Percentiles rank a stretch among this genome's conserved stretches.
These are phyloP conservation scores for Solanum commersonii DNA, from an alignment of 257 asterid species.

Conservation along the genomic window DNA sequence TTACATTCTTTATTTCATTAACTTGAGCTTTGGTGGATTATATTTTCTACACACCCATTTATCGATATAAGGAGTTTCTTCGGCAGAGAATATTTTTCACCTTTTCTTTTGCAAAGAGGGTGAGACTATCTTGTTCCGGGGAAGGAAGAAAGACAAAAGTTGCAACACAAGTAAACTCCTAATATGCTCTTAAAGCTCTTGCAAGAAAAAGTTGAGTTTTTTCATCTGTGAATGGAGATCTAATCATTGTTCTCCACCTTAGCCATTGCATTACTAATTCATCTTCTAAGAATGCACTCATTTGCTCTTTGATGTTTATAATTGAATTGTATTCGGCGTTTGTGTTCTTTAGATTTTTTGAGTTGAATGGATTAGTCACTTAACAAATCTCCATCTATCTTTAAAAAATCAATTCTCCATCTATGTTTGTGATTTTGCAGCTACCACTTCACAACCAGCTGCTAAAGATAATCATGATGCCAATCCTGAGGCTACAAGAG, in stretches of 20 bases:
- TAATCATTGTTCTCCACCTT: neutral
- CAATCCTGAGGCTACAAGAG: slow-evolving; percentile 41
- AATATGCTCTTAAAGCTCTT: neutral
- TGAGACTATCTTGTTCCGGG: neutral
- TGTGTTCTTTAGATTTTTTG: neutral
- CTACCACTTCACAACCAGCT: slow-evolving; percentile 27
- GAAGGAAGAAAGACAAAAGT: neutral
- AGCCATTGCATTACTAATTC: neutral
- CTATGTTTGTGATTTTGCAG: neutral
- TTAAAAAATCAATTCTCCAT: neutral
- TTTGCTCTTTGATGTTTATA: neutral
- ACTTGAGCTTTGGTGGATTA: neutral
- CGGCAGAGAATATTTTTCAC: neutral
- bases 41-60: neutral
- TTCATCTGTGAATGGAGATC: neutral
- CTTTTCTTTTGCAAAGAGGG: neutral
- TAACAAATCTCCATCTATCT: neutral
- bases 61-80: neutral
- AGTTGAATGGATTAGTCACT: neutral
- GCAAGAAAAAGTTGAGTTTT: neutral
- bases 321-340: neutral
- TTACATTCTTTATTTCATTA: neutral
- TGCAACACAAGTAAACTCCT: neutral
- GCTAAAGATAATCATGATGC: slow-evolving; percentile 21
- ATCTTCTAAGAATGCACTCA: neutral